A percentile compares a stretch with the other conserved stretches of the same genome.
These are phyloP conservation scores for Saposhnikovia divaricata DNA, from an alignment of 129 eudicot genomes.

Conservation along the genomic window DNA sequence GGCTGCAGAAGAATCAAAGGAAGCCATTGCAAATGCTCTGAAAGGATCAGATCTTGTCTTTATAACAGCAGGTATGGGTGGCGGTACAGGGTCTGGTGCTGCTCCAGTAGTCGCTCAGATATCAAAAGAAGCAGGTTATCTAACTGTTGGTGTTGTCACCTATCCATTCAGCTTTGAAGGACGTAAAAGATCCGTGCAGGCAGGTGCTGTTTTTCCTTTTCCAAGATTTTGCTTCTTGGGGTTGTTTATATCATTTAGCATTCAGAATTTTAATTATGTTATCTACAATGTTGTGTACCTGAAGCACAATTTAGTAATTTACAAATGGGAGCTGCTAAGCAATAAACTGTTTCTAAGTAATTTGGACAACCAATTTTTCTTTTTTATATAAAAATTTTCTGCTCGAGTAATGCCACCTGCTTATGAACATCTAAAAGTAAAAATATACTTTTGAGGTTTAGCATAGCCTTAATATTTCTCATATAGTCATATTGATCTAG, in stretches of 20 bases:
- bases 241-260: slow-evolving; percentile 1
- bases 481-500: background rate
- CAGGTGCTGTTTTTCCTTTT: slow-evolving; percentile 31
- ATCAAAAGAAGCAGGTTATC: slow-evolving; percentile 83
- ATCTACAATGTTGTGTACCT: background rate
- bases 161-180: slow-evolving; percentile 99
- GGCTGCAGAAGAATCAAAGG: slow-evolving; percentile 97
- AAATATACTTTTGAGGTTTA: background rate
- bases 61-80: slow-evolving; percentile 99
- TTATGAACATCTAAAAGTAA: background rate
- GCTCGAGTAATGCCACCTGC: background rate
- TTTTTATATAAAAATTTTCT: background rate
- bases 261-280: background rate
- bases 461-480: background rate
- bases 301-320: too few relatives aligned
- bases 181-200: slow-evolving; percentile 90
- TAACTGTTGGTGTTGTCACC: slow-evolving; percentile 96
- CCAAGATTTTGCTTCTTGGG: slow-evolving; percentile 1
- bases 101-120: slow-evolving; percentile 98
- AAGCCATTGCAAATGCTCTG: slow-evolving; percentile 82
- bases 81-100: slow-evolving; percentile 99
- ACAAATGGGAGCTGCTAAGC: background rate
- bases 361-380: too few relatives aligned
- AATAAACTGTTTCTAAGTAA: background rate
- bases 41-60: slow-evolving; percentile 97